Conservation (phyloP, 1,284 basidiomycete genomes). For the Ceratobasidium sp. region DNA sequence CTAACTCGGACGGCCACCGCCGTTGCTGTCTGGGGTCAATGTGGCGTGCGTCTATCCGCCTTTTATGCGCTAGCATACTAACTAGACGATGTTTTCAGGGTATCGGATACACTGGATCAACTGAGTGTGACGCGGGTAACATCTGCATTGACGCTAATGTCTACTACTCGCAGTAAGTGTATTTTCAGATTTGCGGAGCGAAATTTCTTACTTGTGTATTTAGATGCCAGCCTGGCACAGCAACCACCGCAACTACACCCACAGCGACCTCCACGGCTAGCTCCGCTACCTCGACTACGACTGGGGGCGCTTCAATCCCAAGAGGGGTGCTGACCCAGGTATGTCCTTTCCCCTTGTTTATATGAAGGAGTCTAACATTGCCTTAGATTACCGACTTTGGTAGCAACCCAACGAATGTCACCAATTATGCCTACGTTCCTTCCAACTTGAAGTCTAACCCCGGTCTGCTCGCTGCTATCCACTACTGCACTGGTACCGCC, state of each 20-base stretch:
- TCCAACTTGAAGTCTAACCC: slow-evolving; percentile 60
- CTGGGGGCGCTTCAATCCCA: slow-evolving; percentile 6
- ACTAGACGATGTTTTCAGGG: neutral
- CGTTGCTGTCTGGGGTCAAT: slow-evolving; percentile 17
- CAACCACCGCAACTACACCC: neutral
- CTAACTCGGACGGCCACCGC: neutral
- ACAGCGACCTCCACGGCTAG: neutral
- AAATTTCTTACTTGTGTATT: neutral
- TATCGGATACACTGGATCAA: slow-evolving; percentile 16
- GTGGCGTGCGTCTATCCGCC: too few relatives aligned
- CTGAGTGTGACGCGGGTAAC: neutral
- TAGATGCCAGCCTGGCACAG: slow-evolving; percentile 14
- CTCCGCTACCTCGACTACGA: neutral
- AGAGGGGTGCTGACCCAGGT: slow-evolving; percentile 18
- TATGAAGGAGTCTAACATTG: neutral
- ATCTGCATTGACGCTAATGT: neutral
- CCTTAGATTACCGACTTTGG: slow-evolving; percentile 58
- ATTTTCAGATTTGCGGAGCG: neutral
- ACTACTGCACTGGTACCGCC: slow-evolving; percentile 66
- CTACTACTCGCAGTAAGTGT: slow-evolving; percentile 22
- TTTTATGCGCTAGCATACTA: neutral
- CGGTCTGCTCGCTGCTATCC: slow-evolving; percentile 67
- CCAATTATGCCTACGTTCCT: slow-evolving; percentile 61
- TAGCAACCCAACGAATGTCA: slow-evolving; percentile 66
- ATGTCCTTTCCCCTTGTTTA: neutral